Conservation (phyloP, 169 alveolate species). For the Eimeria tenella region DNA sequence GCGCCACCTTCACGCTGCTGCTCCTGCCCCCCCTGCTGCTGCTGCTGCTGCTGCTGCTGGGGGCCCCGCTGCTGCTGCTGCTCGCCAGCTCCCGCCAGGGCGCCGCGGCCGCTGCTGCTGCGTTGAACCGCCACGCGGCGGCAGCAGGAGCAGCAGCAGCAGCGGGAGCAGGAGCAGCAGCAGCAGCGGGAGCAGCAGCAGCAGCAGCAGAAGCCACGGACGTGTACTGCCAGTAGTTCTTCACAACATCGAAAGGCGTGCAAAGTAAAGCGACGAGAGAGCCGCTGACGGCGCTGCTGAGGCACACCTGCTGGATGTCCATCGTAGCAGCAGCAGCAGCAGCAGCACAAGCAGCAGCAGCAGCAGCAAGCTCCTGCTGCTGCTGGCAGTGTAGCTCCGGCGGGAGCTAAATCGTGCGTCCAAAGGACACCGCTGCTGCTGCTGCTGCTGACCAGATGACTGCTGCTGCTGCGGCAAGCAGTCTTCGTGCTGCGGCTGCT, state of each 20-base stretch:
- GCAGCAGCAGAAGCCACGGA: conserved; percentile 31
- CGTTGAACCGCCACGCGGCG: too few species aligned
- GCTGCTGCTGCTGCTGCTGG: not conserved
- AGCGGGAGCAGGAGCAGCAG: not conserved
- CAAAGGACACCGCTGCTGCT: not conserved
- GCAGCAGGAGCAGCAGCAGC: not conserved
- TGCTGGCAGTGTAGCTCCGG: not conserved
- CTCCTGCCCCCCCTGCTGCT: not conserved
- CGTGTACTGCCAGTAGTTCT: conserved; percentile 79
- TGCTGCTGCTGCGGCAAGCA: too few species aligned
- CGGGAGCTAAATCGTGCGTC: not conserved
- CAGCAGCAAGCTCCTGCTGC: too few species aligned
- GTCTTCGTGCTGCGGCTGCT: not conserved
- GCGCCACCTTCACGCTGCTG: conserved; percentile 13
- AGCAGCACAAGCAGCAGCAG: not conserved
- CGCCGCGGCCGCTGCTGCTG: not conserved
- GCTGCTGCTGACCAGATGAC: not conserved
- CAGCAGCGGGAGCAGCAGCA: conserved; percentile 7
- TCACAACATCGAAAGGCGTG: conserved; percentile 82
- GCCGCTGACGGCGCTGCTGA: conserved; percentile 71
- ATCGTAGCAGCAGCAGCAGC: not conserved
- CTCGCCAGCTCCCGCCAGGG: not conserved
- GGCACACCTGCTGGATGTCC: conserved; percentile 60
- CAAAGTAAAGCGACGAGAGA: conserved; percentile 70
- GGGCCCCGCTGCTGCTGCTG: not conserved